These are phyloP conservation scores for Chlorella sp. DNA, from an alignment of 139 green algal genomes.

Conservation along the genomic window DNA sequence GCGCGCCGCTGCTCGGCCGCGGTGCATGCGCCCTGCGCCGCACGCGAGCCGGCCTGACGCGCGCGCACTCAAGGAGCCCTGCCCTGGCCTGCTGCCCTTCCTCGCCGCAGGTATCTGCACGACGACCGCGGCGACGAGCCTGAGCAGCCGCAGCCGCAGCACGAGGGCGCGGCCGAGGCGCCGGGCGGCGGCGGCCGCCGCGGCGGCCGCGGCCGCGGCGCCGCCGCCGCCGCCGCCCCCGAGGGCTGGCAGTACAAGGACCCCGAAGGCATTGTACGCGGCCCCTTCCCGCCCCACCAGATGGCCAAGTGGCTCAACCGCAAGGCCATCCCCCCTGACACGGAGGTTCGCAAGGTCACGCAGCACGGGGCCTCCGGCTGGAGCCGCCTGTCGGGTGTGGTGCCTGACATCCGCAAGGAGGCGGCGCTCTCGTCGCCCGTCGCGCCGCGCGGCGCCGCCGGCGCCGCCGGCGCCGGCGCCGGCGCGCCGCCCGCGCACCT, in stretches of 20 bases:
- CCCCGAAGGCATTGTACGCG: slow-evolving; percentile 28
- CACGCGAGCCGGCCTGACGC: too few species aligned
- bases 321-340: slow-evolving; percentile 14
- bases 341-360: slow-evolving; percentile 31
- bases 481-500: background rate
- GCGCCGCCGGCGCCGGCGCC: background rate
- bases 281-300: slow-evolving; percentile 32
- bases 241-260: slow-evolving; percentile 47
- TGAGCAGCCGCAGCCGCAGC: too few species aligned
- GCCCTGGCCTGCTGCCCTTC: too few species aligned
- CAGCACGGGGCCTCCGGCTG: slow-evolving; percentile 8
- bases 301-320: slow-evolving; percentile 42
- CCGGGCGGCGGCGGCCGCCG: too few species aligned
- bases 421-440: slow-evolving; percentile 19
- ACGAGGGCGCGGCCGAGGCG: too few species aligned
- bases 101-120: too few species aligned
- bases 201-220: too few species aligned
- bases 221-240: too few species aligned
- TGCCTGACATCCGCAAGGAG: slow-evolving; percentile 26
- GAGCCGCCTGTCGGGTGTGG: slow-evolving; percentile 25
- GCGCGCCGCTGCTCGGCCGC: too few species aligned
- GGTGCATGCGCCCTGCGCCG: too few species aligned
- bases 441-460: background rate
- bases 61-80: too few species aligned
- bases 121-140: too few species aligned